Base-by-base conservation (phyloP, 1,284 basidiomycete genomes). In the Pholiota adiposa region DNA sequence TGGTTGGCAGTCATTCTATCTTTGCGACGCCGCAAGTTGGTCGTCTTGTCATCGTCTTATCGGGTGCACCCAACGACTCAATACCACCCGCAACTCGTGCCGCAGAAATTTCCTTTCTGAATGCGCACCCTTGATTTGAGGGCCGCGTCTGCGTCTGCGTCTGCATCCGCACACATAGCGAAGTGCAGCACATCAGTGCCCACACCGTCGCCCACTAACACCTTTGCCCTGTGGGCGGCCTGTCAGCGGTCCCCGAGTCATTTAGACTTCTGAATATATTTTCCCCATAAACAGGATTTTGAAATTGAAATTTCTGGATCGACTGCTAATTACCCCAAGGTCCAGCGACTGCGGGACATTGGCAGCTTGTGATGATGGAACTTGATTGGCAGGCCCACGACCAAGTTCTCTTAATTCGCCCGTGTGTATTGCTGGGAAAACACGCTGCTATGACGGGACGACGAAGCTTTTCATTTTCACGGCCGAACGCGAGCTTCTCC, bases 291-390 rank as follows among this genome's bases (percentile, higher is more conserved):
- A n/a, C n/a, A n/a, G n/a, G 16, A 31, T 5, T 31, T 27, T 6
- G 46, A 27, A 48, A 48, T n/a, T 29, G 12, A 25, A 14, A 48
- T 16, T 3, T 19, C 9, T n/a, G 3, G 11, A 7, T 38, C 6
- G 5, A 18, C 19, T 43, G 18, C 51, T 19, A 33, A 25, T 43
- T 53, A 27, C 51, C 51, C 38, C 51, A 53, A 25, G 21, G 12
- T 40, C 11, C 51, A 8, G 19, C 21, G 11, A 41, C 3, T 41
- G 38, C 19, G 23, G 51, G 25, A 46, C 6, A 8, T 25, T 8
- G 38, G 27, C 51, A 53, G 36, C 51, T 53, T 53, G 18, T 53
- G 51, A 19, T 53, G 38, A 53, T 53, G 51, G 51, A 34, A 33
- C 31, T 33, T 12, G 18, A 18, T 19, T n/a, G 14, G 12, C 50